These are phyloP conservation scores for Talaromyces liani DNA, from an alignment of 495 filamentous ascomycete species.

Conservation along the genomic window DNA sequence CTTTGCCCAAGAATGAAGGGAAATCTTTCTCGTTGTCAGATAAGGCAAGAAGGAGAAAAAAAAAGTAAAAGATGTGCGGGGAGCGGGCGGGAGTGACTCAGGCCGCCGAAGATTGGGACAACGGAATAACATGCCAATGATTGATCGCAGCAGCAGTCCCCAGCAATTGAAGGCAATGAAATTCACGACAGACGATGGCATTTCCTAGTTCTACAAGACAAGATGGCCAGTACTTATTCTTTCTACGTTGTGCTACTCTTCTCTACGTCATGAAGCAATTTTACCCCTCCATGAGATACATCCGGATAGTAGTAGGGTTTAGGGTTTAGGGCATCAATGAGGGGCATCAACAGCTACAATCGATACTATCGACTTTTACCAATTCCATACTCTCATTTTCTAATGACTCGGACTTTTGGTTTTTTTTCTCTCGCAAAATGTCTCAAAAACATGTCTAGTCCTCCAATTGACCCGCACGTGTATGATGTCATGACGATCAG, in stretches of 20 bases:
- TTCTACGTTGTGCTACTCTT: background rate
- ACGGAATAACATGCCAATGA: background rate
- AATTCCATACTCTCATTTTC: background rate
- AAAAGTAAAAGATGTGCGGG: constrained; percentile 7
- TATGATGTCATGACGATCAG: background rate
- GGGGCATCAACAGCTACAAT: constrained; percentile 14
- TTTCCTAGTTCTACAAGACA: background rate
- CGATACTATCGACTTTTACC: background rate
- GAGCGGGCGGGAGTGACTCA: constrained; percentile 4
- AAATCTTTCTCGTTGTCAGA: background rate
- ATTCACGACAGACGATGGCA: background rate
- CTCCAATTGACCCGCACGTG: background rate
- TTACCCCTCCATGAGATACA: background rate
- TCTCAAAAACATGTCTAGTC: background rate
- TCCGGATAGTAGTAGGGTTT: constrained; percentile 11
- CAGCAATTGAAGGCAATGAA: background rate
- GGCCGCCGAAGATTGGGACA: constrained; percentile 1
- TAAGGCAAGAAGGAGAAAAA: background rate
- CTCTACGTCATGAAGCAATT: background rate
- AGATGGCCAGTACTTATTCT: background rate
- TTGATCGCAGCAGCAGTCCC: background rate
- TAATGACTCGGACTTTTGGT: background rate
- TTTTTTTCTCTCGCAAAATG: background rate
- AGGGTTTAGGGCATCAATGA: constrained; percentile 37
- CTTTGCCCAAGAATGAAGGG: background rate